Base-by-base conservation (phyloP, 768 basidiomycete species). In the Russula brevipes region DNA sequence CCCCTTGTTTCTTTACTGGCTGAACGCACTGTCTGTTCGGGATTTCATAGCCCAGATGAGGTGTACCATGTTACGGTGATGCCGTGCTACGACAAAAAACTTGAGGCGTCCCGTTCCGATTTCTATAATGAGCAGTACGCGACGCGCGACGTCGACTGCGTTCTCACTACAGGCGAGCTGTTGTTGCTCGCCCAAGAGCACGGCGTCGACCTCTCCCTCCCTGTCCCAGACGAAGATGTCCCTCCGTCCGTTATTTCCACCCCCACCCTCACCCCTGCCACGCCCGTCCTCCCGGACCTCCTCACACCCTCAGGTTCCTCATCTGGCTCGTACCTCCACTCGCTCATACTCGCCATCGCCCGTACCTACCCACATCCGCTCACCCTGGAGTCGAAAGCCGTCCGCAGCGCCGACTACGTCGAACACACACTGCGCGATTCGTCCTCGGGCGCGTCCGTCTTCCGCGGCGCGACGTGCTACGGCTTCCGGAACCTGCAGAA, bases 61-160 rank as follows among this genome's bases (percentile, higher is more conserved):
- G 83, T 99, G 50, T 99, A 98, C 72, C 97, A 99, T 70, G 94
- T 98, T 57, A 83, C 93, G 0, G 94, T 98, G 55, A 98, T 98
- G 95, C 96, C 97, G 0, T 99, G 97, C 75, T 98, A 98, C 75
- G 97, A 99, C 81, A 98, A 98, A 77, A 99, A 99, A 72, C 85
- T 99, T 16, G 97, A 99, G 75, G 97, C 97, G 0, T 98, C 95
- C 9, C 83, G 97, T 33, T 83, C 86, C 52, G 95, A 99, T 71
- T 99, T 98, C 72, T 93, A 92, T 72, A 85, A 87, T 65, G 86
- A 88, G 8, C 68, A 82, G 1, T 88, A 92, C 74, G 80, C 87
- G 44, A 94, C 93, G 10, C 80, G 95, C 59, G 96, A 98, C 69
- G 92, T 98, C 50, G 97, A 98, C 74, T 97, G 95, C 72, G 97